Base-by-base conservation (phyloP, 2,329 filamentous ascomycete species). In the Teratosphaeria zuluensis region DNA sequence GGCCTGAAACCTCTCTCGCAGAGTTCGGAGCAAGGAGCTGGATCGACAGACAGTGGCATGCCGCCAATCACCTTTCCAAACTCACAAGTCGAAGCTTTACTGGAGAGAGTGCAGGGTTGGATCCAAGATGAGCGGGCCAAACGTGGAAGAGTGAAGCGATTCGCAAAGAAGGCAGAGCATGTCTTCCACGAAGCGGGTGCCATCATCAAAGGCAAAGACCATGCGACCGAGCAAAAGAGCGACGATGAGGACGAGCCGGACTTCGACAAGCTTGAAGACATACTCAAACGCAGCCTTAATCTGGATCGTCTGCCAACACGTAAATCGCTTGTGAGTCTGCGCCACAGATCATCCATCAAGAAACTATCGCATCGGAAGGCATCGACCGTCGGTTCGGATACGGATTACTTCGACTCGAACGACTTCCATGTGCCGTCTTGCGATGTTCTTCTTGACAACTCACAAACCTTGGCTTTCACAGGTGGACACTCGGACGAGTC, bases 371-470 rank as follows among this genome's bases (percentile, higher is more conserved):
- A 58, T 12, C 68, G 74, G 60, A 66, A 73, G 68, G 66, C 78
- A 64, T 67, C 75, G 76, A 67, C 78, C 71, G 65, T 79, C 4
- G 90, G 88, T 3, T 94, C 90, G 0, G 92, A 96, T 66, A 95
- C 91, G 0, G 92, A 97, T 59, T 89, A 87, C 65, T 77, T 84
- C 16, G 92, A 96, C 62, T 84, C 84, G n/a, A 90, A 96, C 62
- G 80, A 84, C 19, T 35, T 32, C 35, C 74, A 89, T n/a, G 90
- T 95, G 1, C 92, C 92, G 0, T 84, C 83, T 63, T 95, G 92
- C 65, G 90, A 96, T 72, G 90, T 84, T 7, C 78, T 86, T 53
- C 80, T 97, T 21, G 92, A 97, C 74, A 96, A 96, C 69, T 88
- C 89, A 4, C 94, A 92, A 74, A 95, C 92, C 0, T 78, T 96